These are phyloP conservation scores for Silene latifolia DNA, from an alignment of 148 eudicot species.

Conservation along the genomic window DNA sequence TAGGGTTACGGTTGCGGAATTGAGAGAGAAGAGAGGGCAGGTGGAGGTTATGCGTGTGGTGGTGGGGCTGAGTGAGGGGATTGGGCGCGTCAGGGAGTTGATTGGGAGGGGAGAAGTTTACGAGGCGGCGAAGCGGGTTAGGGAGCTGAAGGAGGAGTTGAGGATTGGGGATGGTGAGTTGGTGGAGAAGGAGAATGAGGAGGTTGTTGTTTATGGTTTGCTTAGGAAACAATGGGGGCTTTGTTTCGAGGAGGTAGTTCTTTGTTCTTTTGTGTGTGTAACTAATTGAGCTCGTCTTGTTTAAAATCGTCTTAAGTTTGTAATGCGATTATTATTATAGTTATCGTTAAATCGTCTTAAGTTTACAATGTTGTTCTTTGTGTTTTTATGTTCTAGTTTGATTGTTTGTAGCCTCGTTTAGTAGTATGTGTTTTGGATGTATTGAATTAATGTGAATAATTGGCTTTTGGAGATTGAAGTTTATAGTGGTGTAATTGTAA, in stretches of 20 bases:
- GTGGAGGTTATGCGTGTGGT: constrained; percentile 42
- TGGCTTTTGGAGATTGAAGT: not conserved
- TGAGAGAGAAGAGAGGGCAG: constrained; percentile 50
- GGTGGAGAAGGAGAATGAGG: constrained; percentile 48
- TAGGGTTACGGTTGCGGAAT: constrained; percentile 33
- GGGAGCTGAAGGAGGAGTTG: constrained; percentile 53
- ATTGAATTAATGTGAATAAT: not conserved
- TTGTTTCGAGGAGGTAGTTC: constrained; percentile 74
- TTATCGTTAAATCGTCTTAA: too few relatives aligned
- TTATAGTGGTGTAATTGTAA: not conserved
- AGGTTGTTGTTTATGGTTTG: constrained; percentile 56
- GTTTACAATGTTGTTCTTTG: too few relatives aligned
- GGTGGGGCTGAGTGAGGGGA: constrained; percentile 36
- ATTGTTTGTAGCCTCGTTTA: not conserved
- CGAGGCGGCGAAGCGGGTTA: constrained; percentile 53
- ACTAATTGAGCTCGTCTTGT: too few relatives aligned
- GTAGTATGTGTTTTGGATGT: not conserved
- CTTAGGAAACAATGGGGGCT: constrained; percentile 60
- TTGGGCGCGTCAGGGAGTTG: constrained; percentile 38
- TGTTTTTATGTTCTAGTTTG: too few relatives aligned
- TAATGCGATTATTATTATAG: too few relatives aligned
- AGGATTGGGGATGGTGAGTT: constrained; percentile 31
- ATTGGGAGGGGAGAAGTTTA: constrained; percentile 46
- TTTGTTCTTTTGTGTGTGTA: not conserved
- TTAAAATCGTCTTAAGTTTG: too few relatives aligned